Evolutionary conservation across 441 rosid genomes (phyloP).

Genomic region (Populus hybrid): DNA sequence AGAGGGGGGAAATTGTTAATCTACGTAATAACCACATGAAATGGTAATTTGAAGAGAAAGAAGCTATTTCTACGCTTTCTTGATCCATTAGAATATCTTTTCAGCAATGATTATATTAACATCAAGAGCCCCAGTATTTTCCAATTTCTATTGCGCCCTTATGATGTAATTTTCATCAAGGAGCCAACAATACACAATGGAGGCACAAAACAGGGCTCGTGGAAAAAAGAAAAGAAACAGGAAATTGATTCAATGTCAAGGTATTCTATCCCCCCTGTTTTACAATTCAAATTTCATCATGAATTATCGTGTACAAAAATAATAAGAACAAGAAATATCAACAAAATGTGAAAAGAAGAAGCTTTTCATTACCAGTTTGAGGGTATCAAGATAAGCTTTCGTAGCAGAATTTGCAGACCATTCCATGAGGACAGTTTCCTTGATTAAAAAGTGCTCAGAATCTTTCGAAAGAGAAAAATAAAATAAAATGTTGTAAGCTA

Average conservation of each 20-base stretch:
- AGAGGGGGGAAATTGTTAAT: too few relatives aligned
- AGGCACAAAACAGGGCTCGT: not conserved
- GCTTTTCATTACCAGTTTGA: slow-evolving; percentile 25
- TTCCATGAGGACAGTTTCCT: slow-evolving; percentile 21
- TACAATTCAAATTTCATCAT: too few relatives aligned
- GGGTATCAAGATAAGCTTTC: slow-evolving; percentile 42
- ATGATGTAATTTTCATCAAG: not conserved
- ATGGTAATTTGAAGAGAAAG: not conserved
- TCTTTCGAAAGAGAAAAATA: not conserved
- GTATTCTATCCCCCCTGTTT: too few relatives aligned
- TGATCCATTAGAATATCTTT: not conserved
- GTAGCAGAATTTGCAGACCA: slow-evolving; percentile 48
- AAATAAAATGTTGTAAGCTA: not conserved
- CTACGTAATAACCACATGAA: not conserved
- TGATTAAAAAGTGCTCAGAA: not conserved
- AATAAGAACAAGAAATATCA: not conserved
- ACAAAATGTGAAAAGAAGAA: not conserved
- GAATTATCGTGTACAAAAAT: too few relatives aligned
- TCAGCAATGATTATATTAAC: not conserved
- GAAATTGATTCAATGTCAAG: not conserved
- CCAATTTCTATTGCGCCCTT: not conserved
- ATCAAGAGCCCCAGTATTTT: not conserved
- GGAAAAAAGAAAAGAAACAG: not conserved
- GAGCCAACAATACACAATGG: not conserved
- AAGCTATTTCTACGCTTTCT: not conserved